Evolutionary conservation across 371 early-diverging fungal genomes (phyloP).

Genomic region (Syncephalastrum sp.): DNA sequence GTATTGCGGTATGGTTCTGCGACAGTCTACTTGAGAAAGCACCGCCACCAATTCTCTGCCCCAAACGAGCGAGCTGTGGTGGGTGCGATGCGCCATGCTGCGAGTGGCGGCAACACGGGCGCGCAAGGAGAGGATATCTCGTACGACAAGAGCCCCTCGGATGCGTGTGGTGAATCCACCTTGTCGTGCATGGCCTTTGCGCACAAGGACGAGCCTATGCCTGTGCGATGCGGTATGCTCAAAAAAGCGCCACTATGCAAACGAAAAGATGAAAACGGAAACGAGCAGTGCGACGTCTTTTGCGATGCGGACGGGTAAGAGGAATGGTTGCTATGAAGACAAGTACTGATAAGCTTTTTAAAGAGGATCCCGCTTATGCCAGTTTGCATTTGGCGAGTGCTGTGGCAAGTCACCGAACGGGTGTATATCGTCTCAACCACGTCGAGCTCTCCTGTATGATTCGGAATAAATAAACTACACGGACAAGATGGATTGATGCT

Average conservation of each 20-base stretch:
- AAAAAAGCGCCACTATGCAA: conserved; percentile 11
- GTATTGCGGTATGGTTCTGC: too few species aligned
- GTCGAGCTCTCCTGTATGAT: background rate
- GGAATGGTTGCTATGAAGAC: background rate
- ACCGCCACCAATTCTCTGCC: conserved; percentile 6
- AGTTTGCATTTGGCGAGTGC: conserved; percentile 11
- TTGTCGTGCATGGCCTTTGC: conserved; percentile 15
- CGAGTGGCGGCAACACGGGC: background rate
- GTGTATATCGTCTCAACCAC: conserved; percentile 8
- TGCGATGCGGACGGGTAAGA: conserved; percentile 19
- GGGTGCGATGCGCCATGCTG: conserved; percentile 3
- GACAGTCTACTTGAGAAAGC: conserved; percentile 6
- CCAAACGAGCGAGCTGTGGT: conserved; percentile 3
- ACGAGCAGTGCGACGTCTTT: conserved; percentile 11
- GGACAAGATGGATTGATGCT: background rate
- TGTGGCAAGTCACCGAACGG: conserved; percentile 12
- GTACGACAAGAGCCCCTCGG: conserved; percentile 2
- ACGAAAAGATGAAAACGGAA: background rate
- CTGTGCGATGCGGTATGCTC: conserved; percentile 11
- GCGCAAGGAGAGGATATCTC: background rate
- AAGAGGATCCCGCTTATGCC: conserved; percentile 14
- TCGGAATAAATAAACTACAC: background rate
- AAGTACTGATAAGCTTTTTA: background rate
- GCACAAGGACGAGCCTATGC: conserved; percentile 5
- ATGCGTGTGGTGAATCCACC: conserved; percentile 8